Evolutionary conservation across 164 flowering plant genomes (phyloP).

Genomic region (Dillenia turbinata): DNA sequence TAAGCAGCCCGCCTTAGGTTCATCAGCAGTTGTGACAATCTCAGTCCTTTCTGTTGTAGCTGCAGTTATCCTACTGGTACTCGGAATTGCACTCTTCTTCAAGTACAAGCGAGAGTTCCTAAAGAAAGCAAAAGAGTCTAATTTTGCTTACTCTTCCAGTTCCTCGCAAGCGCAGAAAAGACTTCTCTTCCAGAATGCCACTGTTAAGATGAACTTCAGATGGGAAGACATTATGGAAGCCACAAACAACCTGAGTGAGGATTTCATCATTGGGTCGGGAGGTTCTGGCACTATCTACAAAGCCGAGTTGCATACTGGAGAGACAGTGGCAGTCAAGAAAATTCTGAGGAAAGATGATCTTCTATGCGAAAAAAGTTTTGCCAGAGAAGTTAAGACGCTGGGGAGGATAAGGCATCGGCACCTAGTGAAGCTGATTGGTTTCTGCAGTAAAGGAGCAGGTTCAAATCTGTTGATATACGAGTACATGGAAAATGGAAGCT

Average conservation of each 20-base stretch:
- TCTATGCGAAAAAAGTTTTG: constrained; percentile 62
- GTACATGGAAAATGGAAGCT: constrained; percentile 93
- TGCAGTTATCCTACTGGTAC: constrained; percentile 36
- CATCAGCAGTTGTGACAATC: constrained; percentile 37
- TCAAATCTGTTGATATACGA: constrained; percentile 76
- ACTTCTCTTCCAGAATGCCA: constrained; percentile 37
- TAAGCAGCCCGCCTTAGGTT: constrained; percentile 20
- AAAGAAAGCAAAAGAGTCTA: constrained; percentile 29
- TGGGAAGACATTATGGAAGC: constrained; percentile 93
- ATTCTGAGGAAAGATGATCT: constrained; percentile 64
- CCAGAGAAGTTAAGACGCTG: constrained; percentile 76
- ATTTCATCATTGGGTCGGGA: constrained; percentile 80
- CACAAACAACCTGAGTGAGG: constrained; percentile 71
- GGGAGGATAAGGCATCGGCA: constrained; percentile 95
- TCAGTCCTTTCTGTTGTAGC: constrained; percentile 45
- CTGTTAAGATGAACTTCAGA: constrained; percentile 44
- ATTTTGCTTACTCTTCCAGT: constrained; percentile 47
- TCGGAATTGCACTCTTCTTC: constrained; percentile 35
- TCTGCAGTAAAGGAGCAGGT: constrained; percentile 49
- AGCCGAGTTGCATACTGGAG: constrained; percentile 63
- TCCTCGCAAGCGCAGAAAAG: constrained; percentile 57
- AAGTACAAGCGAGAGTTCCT: constrained; percentile 30
- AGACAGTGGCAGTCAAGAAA: constrained; percentile 84
- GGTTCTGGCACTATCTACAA: constrained; percentile 87
- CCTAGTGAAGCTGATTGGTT: constrained; percentile 79